Evolutionary conservation across 805 yeast genomes (phyloP), one percentile per base, ranked within the genome.

Genomic region (Ogataea angusta): DNA sequence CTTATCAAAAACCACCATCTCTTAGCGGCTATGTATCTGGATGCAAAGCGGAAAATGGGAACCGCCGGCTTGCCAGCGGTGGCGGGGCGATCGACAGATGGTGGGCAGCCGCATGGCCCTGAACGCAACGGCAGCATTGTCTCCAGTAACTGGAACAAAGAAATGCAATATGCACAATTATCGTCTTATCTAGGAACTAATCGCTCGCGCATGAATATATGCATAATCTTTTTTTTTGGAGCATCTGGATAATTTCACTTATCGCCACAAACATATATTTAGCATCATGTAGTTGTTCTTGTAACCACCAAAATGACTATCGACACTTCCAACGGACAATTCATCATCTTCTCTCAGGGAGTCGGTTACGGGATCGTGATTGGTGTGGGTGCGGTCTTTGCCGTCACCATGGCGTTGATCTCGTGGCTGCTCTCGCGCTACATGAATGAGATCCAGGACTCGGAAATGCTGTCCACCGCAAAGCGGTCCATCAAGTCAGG

Each of bases 361-460:
- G 48, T 44, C 27, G 76, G 76, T 2, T 72, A 69, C 45, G 72
- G 72, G 5, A 60, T 62, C 37, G 63, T 69, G 23, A 54, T 72
- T n/a, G 75, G 73, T 3, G 60, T 70, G 7, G 75, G 75, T n/a
- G 62, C 71, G 6, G 67, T 65, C 3, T 70, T 70, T 46, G 72
- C 74, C 3, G 36, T 67, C 10, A 45, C 66, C 8, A 69, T 70
- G 72, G 52, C 64, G 13, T 23, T 51, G 4, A 47, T 69, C 28
- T 58, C 72, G 1, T 49, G 51, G 44, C 42, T 65, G 14, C 49
- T 69, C 14, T 53, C 67, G 12, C 59, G 53, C 35, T 69, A 63
- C 49, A 56, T 63, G 57, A 63, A 63, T 30, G 70, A 69, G 47
- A 60, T 60, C 5, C 73, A 69, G 45, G 64, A 66, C 43, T 69